A percentile compares a stretch with the other conserved stretches of the same genome.
These are phyloP conservation scores for Musa troglodytarum DNA, from an alignment of 176 grass and related monocot genomes.

Conservation along the genomic window DNA sequence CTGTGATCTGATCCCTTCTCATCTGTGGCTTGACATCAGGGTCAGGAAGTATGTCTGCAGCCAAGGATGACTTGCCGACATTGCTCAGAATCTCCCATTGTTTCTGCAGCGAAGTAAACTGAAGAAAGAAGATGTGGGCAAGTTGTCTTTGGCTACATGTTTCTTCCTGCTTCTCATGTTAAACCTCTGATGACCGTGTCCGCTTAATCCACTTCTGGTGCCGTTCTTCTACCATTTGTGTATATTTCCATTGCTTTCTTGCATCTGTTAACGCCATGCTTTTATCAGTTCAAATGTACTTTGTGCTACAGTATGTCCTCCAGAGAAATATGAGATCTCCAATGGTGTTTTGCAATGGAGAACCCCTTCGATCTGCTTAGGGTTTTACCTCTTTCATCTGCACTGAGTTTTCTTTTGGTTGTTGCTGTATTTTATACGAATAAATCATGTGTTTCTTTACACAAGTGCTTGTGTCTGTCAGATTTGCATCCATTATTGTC, in stretches of 20 bases:
- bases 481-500: no score
- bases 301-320: no score
- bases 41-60: constrained; percentile 56
- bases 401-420: no score
- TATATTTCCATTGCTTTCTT: not conserved
- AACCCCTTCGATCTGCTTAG: no score
- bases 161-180: constrained; percentile 69
- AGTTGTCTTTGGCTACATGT: constrained; percentile 89
- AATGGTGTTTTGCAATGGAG: no score
- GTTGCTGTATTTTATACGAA: no score
- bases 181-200: constrained; percentile 32
- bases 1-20: not conserved
- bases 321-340: no score
- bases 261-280: no score
- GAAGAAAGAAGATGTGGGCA: constrained; percentile 35
- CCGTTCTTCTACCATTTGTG: not conserved
- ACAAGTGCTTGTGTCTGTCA: no score
- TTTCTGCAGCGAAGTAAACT: not conserved
- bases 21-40: constrained; percentile 54
- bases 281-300: no score
- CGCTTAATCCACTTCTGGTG: not conserved
- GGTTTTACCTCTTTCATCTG: no score
- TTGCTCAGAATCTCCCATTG: not conserved
- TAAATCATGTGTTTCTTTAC: no score
- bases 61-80: constrained; percentile 99